These are phyloP conservation scores for Boletus vinaceobasis DNA, from an alignment of 768 basidiomycete species.

Conservation along the genomic window DNA sequence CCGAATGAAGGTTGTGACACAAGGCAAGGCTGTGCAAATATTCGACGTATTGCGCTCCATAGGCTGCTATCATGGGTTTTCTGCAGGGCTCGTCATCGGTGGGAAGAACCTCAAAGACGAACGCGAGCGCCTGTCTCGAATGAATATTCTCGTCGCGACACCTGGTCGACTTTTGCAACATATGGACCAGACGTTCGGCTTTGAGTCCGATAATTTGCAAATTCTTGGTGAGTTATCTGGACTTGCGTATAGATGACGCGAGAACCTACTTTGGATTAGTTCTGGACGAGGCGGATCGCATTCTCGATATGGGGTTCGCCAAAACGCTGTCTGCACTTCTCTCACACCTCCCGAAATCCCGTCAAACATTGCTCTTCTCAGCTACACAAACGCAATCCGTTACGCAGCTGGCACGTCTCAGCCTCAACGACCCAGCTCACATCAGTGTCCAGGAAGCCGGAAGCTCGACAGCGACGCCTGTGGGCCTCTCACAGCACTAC, in stretches of 20 bases:
- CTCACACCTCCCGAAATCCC: constrained; percentile 84
- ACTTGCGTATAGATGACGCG: background rate
- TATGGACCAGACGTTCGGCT: constrained; percentile 97
- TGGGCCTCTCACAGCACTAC: constrained; percentile 85
- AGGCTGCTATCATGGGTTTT: constrained; percentile 87
- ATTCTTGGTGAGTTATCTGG: constrained; percentile 61
- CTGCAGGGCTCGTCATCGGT: constrained; percentile 92
- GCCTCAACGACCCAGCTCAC: constrained; percentile 75
- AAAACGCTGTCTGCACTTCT: constrained; percentile 86
- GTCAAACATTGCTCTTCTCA: constrained; percentile 95
- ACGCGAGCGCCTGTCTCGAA: constrained; percentile 77
- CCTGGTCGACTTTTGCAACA: constrained; percentile 94
- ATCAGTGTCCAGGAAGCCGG: constrained; percentile 59
- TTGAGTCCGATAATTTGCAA: constrained; percentile 89
- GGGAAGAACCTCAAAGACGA: constrained; percentile 96
- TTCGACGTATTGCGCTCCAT: constrained; percentile 95
- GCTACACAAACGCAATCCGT: constrained; percentile 94
- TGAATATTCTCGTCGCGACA: constrained; percentile 99
- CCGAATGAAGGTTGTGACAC: constrained; percentile 2
- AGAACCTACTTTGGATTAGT: constrained; percentile 43
- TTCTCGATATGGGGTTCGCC: constrained; percentile 95
- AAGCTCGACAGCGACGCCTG: constrained; percentile 55
- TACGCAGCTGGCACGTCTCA: constrained; percentile 83
- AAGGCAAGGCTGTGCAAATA: constrained; percentile 86
- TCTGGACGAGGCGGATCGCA: constrained; percentile 94